These are phyloP conservation scores for Pisolithus microcarpus DNA, from an alignment of 768 basidiomycete species.

Conservation along the genomic window DNA sequence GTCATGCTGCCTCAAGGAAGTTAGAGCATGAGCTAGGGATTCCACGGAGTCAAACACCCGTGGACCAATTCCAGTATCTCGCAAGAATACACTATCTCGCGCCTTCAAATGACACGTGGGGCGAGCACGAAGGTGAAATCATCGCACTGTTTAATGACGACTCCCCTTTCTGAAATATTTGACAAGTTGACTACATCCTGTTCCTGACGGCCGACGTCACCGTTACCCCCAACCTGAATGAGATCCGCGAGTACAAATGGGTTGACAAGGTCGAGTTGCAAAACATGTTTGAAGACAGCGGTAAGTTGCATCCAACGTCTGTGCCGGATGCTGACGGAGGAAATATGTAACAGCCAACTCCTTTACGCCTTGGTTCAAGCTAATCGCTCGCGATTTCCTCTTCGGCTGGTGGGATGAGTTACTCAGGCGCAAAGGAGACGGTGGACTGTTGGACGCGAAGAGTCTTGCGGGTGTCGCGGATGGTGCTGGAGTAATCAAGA, in stretches of 20 bases:
- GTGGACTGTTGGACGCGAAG: slow-evolving; percentile 51
- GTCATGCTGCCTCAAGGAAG: slow-evolving; percentile 88
- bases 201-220: slow-evolving; percentile 88
- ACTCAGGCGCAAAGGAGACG: slow-evolving; percentile 44
- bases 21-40: slow-evolving; percentile 96
- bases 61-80: slow-evolving; percentile 87
- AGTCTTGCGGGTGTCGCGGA: slow-evolving; percentile 54
- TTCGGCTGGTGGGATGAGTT: slow-evolving; percentile 99
- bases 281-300: slow-evolving; percentile 77
- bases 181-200: slow-evolving; percentile 91
- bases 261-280: slow-evolving; percentile 87
- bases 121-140: slow-evolving; percentile 87
- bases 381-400: slow-evolving; percentile 93
- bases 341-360: slow-evolving; percentile 51
- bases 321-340: not conserved
- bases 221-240: slow-evolving; percentile 77
- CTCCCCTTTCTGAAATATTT: not conserved
- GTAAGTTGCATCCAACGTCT: slow-evolving; percentile 36
- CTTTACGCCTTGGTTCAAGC: slow-evolving; percentile 99
- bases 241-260: slow-evolving; percentile 87
- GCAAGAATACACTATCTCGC: slow-evolving; percentile 97
- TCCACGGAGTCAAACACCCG: slow-evolving; percentile 63
- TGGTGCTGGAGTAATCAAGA: slow-evolving; percentile 66
- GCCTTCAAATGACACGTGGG: slow-evolving; percentile 88
- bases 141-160: not conserved